phyloP scores from a whole-genome alignment of 2,329 filamentous ascomycete species.

The Pseudopyrenochaeta lycopersici region DNA sequence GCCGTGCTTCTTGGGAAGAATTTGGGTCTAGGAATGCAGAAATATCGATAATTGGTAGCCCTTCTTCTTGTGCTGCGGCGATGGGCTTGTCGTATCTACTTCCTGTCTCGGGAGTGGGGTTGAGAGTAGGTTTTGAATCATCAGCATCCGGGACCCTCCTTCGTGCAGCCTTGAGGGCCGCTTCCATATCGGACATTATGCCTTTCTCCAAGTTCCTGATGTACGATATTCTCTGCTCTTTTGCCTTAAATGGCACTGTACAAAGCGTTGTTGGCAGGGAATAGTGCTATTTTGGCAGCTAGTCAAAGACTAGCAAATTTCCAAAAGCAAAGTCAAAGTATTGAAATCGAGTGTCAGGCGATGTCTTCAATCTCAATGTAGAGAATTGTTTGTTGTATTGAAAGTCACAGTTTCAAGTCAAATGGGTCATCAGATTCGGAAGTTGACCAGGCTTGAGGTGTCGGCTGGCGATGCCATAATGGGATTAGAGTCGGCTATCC shows the following conservation, averaged over 20 bases:
- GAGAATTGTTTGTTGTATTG: background rate
- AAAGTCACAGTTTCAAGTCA: no score
- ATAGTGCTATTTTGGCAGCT: no score
- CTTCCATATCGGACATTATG: conserved; percentile 25
- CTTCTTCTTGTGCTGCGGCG: conserved; percentile 18
- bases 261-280: background rate
- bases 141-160: conserved; percentile 4
- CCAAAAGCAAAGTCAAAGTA: no score
- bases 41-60: conserved; percentile 54
- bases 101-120: conserved; percentile 29
- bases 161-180: conserved; percentile 16
- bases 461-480: conserved; percentile 14
- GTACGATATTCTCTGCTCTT: background rate
- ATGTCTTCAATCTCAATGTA: background rate
- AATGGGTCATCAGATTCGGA: background rate
- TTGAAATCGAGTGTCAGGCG: no score
- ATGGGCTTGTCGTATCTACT: conserved; percentile 21
- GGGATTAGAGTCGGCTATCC: conserved; percentile 17
- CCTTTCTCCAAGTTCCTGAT: background rate
- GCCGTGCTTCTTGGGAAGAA: conserved; percentile 22
- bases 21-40: conserved; percentile 45
- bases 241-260: background rate
- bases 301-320: no score
- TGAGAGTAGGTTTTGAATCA: conserved; percentile 9
- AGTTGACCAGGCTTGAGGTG: background rate